A percentile compares a stretch with the other conserved stretches of the same genome.
phyloP scores from a whole-genome alignment of 768 basidiomycete species.

The Pholiota molesta region DNA sequence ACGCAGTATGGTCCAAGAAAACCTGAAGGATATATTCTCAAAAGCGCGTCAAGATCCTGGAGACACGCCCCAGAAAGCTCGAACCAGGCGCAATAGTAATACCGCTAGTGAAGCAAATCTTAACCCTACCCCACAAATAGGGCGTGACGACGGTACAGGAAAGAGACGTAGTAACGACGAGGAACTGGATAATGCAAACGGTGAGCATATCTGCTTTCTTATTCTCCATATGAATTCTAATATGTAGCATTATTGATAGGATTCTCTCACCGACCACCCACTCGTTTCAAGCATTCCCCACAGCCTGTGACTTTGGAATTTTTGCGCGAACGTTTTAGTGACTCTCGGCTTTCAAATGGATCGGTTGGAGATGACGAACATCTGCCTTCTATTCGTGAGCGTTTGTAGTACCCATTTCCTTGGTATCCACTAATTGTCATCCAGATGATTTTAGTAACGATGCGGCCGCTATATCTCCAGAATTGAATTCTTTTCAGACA shows the following conservation, averaged over 20 bases:
- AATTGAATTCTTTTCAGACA: constrained; percentile 39
- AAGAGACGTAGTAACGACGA: constrained; percentile 69
- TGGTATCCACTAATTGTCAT: not conserved
- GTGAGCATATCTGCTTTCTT: constrained; percentile 39
- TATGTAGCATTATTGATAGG: not conserved
- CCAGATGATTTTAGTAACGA: constrained; percentile 40
- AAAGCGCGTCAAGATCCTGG: constrained; percentile 65
- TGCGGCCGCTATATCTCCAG: constrained; percentile 39
- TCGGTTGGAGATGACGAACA: constrained; percentile 2
- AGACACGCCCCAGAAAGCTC: constrained; percentile 60
- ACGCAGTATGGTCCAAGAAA: constrained; percentile 57
- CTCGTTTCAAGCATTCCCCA: constrained; percentile 41
- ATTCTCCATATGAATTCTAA: constrained; percentile 10
- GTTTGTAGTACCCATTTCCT: not conserved
- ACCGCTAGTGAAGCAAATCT: constrained; percentile 63
- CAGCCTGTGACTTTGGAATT: constrained; percentile 40
- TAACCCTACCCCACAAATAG: constrained; percentile 48
- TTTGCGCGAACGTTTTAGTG: constrained; percentile 47
- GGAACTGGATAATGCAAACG: constrained; percentile 54
- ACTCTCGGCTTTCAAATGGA: constrained; percentile 10
- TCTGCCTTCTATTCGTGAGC: constrained; percentile 13
- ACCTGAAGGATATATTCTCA: constrained; percentile 68
- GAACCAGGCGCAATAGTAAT: constrained; percentile 53
- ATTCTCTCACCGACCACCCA: constrained; percentile 29
- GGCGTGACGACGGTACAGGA: constrained; percentile 35